phyloP scores from a whole-genome alignment of 164 flowering plant genomes.

The Nelumbo lutea region DNA sequence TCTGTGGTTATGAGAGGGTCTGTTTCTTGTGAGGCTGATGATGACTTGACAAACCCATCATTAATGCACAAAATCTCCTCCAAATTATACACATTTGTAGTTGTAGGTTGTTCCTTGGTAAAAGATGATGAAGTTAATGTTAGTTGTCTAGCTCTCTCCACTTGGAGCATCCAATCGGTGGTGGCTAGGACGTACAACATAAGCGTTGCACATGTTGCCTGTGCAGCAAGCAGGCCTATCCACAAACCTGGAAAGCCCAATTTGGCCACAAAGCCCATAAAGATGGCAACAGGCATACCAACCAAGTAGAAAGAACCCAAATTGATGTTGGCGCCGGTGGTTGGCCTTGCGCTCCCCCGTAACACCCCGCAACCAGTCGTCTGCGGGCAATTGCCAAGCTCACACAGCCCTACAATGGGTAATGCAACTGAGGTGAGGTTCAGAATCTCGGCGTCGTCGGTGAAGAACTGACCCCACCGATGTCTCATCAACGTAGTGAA shows the following conservation, averaged over 20 bases:
- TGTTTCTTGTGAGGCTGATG: slow-evolving; percentile 41
- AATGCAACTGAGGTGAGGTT: slow-evolving; percentile 21
- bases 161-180: slow-evolving; percentile 26
- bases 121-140: slow-evolving; percentile 9
- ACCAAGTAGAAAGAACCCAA: slow-evolving; percentile 29
- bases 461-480: slow-evolving; percentile 24
- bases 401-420: slow-evolving; percentile 27
- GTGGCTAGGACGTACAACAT: slow-evolving; percentile 22
- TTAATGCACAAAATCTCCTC: slow-evolving; percentile 22
- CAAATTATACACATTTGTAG: slow-evolving; percentile 11
- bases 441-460: slow-evolving; percentile 20
- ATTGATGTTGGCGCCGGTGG: slow-evolving; percentile 28
- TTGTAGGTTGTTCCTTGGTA: not conserved
- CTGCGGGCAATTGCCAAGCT: slow-evolving; percentile 33
- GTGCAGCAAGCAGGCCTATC: slow-evolving; percentile 31
- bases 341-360: slow-evolving; percentile 28
- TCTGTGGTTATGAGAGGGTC: slow-evolving; percentile 46
- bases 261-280: slow-evolving; percentile 18
- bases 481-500: slow-evolving; percentile 20
- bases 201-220: slow-evolving; percentile 24
- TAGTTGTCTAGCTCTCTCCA: slow-evolving; percentile 19
- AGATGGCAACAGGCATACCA: slow-evolving; percentile 33
- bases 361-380: slow-evolving; percentile 33
- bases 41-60: slow-evolving; percentile 27
- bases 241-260: slow-evolving; percentile 27